These are phyloP conservation scores for Lindgomyces ingoldianus DNA, from an alignment of 495 filamentous ascomycete species.

Conservation along the genomic window DNA sequence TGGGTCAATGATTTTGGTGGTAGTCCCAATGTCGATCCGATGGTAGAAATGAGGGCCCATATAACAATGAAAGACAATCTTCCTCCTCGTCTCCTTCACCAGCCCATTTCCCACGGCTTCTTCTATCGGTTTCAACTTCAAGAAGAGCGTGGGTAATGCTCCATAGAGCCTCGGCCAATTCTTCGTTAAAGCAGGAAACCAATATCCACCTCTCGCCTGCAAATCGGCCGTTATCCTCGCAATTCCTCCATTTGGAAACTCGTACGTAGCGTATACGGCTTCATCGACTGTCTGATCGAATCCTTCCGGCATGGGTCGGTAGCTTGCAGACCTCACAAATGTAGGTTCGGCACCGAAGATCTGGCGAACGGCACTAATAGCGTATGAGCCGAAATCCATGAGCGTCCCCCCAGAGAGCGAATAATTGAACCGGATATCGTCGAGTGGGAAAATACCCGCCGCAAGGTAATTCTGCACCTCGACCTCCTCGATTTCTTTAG, in stretches of 20 bases:
- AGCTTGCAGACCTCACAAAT: constrained; percentile 7
- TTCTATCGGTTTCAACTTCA: constrained; percentile 41
- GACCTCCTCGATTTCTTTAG: constrained; percentile 41
- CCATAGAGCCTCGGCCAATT: constrained; percentile 4
- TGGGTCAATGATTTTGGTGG: constrained; percentile 11
- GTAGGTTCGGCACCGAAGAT: constrained; percentile 44
- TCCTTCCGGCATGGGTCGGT: constrained; percentile 32
- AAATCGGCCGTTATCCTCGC: constrained; percentile 23
- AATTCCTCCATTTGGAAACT: constrained; percentile 37
- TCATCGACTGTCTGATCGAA: constrained; percentile 40
- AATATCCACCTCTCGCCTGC: constrained; percentile 14
- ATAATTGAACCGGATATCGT: constrained; percentile 61
- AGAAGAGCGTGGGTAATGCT: constrained; percentile 2
- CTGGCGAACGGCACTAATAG: constrained; percentile 47
- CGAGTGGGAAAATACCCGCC: constrained; percentile 33
- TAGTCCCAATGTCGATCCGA: constrained; percentile 45
- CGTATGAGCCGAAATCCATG: constrained; percentile 60
- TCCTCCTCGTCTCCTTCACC: constrained; percentile 16
- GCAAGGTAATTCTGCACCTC: constrained; percentile 12
- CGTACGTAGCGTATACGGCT: constrained; percentile 20
- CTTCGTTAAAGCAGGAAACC: constrained; percentile 17
- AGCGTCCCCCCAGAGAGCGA: constrained; percentile 57
- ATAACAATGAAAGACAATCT: constrained; percentile 45
- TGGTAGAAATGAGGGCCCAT: constrained; percentile 49
- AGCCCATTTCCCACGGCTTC: constrained; percentile 13